Conservation (phyloP, 805 yeast genomes). For the Suhomyces vadensis region DNA sequence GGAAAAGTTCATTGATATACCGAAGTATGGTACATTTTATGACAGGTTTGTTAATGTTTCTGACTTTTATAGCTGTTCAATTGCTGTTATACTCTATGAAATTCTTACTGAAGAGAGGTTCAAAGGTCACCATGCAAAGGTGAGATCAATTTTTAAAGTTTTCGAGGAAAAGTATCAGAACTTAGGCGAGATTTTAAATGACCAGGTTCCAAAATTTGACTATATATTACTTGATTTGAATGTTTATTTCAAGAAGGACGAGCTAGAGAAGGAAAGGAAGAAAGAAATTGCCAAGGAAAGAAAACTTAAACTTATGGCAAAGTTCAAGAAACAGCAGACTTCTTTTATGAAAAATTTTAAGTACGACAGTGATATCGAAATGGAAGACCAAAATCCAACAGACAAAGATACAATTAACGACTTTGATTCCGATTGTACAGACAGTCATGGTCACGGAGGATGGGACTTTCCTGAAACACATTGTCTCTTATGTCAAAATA, state of each 20-base stretch:
- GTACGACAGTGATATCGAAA: constrained; percentile 40
- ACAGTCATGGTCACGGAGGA: constrained; percentile 16
- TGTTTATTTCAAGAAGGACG: constrained; percentile 14
- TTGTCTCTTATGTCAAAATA: constrained; percentile 82
- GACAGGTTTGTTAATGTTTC: constrained; percentile 30
- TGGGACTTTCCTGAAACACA: constrained; percentile 75
- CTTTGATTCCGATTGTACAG: neutral
- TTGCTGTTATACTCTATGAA: constrained; percentile 37
- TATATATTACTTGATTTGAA: constrained; percentile 20
- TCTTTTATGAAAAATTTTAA: constrained; percentile 62
- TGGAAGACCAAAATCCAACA: constrained; percentile 28
- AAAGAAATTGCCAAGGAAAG: constrained; percentile 69
- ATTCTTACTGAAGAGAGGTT: constrained; percentile 44
- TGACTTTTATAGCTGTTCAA: constrained; percentile 34
- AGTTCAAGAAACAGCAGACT: constrained; percentile 76
- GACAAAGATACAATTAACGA: neutral
- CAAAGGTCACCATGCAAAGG: constrained; percentile 49
- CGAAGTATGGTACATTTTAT: constrained; percentile 33
- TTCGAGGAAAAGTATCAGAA: constrained; percentile 26
- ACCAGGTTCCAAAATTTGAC: constrained; percentile 26
- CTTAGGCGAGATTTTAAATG: constrained; percentile 19
- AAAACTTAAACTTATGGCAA: constrained; percentile 70
- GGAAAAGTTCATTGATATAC: constrained; percentile 31
- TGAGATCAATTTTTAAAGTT: constrained; percentile 53
- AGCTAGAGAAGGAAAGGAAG: constrained; percentile 54